Evolutionary conservation across 2,329 filamentous ascomycete genomes (phyloP), one percentile per base, ranked within the genome.

Genomic region (Sporothrix sp.): DNA sequence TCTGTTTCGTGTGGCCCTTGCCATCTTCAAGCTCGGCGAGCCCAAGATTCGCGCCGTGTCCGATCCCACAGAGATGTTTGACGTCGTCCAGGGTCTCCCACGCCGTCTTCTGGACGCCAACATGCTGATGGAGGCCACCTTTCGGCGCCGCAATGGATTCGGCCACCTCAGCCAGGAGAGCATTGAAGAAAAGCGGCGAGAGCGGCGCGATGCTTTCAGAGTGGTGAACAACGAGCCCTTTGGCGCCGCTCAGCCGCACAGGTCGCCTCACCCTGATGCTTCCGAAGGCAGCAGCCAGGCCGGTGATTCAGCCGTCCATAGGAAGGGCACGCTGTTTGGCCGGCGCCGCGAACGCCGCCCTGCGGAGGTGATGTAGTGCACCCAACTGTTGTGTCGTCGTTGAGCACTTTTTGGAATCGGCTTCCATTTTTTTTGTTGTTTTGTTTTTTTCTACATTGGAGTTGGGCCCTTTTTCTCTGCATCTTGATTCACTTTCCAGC

Each of bases 61-160:
- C 14, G 90, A 95, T 61, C 87, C 89, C 1, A 94, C 95, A 82
- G 91, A 97, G 69, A 88, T 96, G 60, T 96, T 96, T 66, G 88
- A 94, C 62, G 82, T 95, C 3, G 89, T 97, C 25, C 91, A 97
- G 69, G 82, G 82, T 2, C 81, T 95, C 27, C 91, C 91, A 1
- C 78, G 91, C 48, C 78, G 78, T 49, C 76, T 95, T 60, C 66
- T 96, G 18, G 88, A 97, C 65, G 84, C 85, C 50, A 95, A 94
- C 59, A 71, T 71, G 2, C 70, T 97, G 13, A 79, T 95, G 71
- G 88, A 95, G 57, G 77, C 86, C 8, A 94, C 86, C 57, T 90
- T 93, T 64, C 81, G 82, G 57, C 80, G 87, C 37, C 79, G 84
- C 43, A 86, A 89, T 61, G 86, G 86, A 5, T 89, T 91, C 58